Evolutionary conservation across 2,329 filamentous ascomycete genomes (phyloP), one percentile per base, ranked within the genome.

Genomic region (Clarireedia paspali): DNA sequence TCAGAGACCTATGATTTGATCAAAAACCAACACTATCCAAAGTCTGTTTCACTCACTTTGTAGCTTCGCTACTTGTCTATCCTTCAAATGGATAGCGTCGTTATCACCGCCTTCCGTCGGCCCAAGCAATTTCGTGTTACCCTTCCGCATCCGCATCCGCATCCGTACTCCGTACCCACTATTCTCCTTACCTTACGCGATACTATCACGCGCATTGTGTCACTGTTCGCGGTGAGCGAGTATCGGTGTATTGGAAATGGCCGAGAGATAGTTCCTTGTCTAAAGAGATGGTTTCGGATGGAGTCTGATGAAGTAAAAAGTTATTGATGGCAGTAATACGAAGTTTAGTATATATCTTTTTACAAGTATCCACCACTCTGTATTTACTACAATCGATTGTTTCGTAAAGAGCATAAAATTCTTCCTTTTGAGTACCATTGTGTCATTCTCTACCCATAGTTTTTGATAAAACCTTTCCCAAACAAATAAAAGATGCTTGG

Each of bases 401-500:
- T 27, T 7, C 7, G 30, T 9, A 34, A 12, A 34, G 9, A 34
- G 30, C 30, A 34, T 34, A 14, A 12, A 12, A 1, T 12, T 12
- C 12, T 34, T 34, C 10, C 30, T 12, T 12, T 34, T 34, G 30
- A 14, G 10, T 34, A 34, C 10, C 10, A 34, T 34, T 34, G 7
- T 34, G 15, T 14, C 27, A 46, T 7, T n/a, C 17, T 42, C 17
- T 42, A 50, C 7, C 48, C 6, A 17, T 7, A 48, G 6, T 26
- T 26, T 7, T 40, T 2, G 7, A 20, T 50, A 23, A 17, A 23
- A 44, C 2, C 5, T 12, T 17, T 55, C 9, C n/a, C 6, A 4
- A 14, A 14, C 10, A 20, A 34, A 12, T 39, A 40, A 23, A 53
- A 38, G 23, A 67, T 67, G 66, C 47, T 66, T n/a, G 59, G 60